Evolutionary conservation across 148 eudicot species (phyloP).

Genomic region (Fagopyrum esculentum): DNA sequence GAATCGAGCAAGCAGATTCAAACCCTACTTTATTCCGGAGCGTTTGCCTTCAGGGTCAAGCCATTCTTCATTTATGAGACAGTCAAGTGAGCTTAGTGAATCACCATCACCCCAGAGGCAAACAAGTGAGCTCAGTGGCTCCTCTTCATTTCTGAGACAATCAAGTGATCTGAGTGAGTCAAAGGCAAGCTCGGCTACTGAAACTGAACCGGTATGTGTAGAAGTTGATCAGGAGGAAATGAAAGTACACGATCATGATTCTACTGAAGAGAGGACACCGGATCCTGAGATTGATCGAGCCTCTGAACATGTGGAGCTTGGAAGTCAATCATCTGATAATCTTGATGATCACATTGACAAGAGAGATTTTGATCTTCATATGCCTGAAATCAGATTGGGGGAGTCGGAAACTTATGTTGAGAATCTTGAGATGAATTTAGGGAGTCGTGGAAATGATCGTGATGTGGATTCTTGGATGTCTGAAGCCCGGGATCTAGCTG

Average conservation of each 20-base stretch:
- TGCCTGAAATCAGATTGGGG: slow-evolving; percentile 25
- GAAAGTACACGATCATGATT: slow-evolving; percentile 20
- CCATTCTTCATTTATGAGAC: slow-evolving; percentile 31
- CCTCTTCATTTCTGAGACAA: slow-evolving; percentile 34
- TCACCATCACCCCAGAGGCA: slow-evolving; percentile 29
- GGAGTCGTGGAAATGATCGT: slow-evolving; percentile 12
- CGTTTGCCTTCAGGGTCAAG: slow-evolving; percentile 33
- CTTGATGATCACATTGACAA: slow-evolving; percentile 18
- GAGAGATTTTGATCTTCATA: slow-evolving; percentile 13
- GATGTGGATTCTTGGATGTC: slow-evolving; percentile 18
- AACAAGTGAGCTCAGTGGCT: slow-evolving; percentile 27
- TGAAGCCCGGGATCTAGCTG: slow-evolving; percentile 15
- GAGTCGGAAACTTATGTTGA: slow-evolving; percentile 6
- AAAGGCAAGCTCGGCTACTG: slow-evolving; percentile 32
- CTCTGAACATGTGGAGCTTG: slow-evolving; percentile 24
- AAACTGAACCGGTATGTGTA: slow-evolving; percentile 18
- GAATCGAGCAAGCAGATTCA: slow-evolving; percentile 31
- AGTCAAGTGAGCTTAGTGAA: slow-evolving; percentile 39
- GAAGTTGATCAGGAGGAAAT: slow-evolving; percentile 21
- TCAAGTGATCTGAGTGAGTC: slow-evolving; percentile 36
- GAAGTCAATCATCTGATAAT: slow-evolving; percentile 26
- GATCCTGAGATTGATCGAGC: slow-evolving; percentile 19
- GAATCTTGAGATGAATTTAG: slow-evolving; percentile 14
- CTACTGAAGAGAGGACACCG: slow-evolving; percentile 17
- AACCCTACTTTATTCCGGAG: slow-evolving; percentile 70